Evolutionary conservation across 441 rosid genomes (phyloP).

Genomic region (Erodium chrysanthum): DNA sequence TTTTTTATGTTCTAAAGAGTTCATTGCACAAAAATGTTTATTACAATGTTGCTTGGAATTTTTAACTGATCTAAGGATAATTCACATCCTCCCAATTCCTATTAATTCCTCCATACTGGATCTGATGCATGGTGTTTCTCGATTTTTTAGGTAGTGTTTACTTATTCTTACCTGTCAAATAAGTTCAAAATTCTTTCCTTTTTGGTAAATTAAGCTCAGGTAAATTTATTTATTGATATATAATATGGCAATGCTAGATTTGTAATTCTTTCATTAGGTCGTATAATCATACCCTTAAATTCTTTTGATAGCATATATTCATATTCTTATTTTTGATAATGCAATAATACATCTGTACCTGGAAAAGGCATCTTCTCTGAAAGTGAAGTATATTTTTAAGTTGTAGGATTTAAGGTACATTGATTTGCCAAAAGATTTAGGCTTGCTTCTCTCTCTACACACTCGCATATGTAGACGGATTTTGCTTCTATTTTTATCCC

Average conservation of each 20-base stretch:
- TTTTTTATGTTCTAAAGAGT: background rate
- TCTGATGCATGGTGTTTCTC: background rate
- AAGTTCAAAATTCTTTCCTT: background rate
- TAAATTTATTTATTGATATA: no score
- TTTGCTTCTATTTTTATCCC: no score
- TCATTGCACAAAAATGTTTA: background rate
- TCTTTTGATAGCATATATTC: background rate
- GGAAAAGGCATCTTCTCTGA: background rate
- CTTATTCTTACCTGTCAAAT: background rate
- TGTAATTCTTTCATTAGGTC: background rate
- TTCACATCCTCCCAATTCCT: background rate
- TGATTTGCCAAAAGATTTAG: background rate
- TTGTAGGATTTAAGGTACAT: background rate
- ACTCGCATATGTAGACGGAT: background rate
- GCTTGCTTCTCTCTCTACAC: background rate
- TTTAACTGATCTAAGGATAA: background rate
- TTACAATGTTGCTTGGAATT: background rate
- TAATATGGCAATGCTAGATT: no score
- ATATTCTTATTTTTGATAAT: background rate
- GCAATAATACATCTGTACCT: no score
- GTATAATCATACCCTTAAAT: background rate
- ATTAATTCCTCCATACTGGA: background rate
- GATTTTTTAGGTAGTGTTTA: background rate
- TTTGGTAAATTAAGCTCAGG: background rate
- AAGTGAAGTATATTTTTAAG: background rate